Evolutionary conservation across 306 rosid species (phyloP).

Genomic region (Abrus precatorius): DNA sequence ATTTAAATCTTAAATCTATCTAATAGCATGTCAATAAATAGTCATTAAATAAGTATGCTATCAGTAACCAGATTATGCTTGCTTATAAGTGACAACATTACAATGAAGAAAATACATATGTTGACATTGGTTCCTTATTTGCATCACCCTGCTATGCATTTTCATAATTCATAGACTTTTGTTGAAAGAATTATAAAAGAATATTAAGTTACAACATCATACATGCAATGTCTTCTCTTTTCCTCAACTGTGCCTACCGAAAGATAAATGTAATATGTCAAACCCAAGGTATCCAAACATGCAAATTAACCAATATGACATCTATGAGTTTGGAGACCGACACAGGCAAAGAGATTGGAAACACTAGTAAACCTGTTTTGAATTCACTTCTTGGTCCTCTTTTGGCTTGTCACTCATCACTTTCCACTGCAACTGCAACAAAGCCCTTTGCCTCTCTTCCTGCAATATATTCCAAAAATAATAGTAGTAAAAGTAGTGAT

Average conservation of each 20-base stretch:
- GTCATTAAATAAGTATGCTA: constrained; percentile 22
- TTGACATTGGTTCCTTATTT: constrained; percentile 6
- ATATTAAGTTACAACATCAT: constrained; percentile 32
- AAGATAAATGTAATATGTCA: constrained; percentile 1
- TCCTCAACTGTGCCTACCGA: neutral
- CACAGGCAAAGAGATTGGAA: constrained; percentile 12
- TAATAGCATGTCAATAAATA: constrained; percentile 13
- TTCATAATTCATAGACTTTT: neutral
- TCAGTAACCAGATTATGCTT: constrained; percentile 31
- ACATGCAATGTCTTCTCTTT: constrained; percentile 13
- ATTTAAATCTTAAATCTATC: constrained; percentile 12
- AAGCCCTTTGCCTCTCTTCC: constrained; percentile 97
- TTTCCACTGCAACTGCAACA: constrained; percentile 96
- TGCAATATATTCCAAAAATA: constrained; percentile 47
- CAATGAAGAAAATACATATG: neutral
- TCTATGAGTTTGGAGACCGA: constrained; percentile 39
- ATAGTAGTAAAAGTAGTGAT: neutral
- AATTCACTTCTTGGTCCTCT: constrained; percentile 89
- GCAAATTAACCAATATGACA: constrained; percentile 39
- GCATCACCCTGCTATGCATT: constrained; percentile 10
- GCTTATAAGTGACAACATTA: constrained; percentile 20
- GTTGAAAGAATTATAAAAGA: constrained; percentile 13
- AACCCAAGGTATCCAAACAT: constrained; percentile 13
- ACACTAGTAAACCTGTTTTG: constrained; percentile 70
- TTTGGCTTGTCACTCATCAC: constrained; percentile 91